Evolutionary conservation across 2,329 filamentous ascomycete genomes (phyloP).

Genomic region (Pseudocercospora musae): DNA sequence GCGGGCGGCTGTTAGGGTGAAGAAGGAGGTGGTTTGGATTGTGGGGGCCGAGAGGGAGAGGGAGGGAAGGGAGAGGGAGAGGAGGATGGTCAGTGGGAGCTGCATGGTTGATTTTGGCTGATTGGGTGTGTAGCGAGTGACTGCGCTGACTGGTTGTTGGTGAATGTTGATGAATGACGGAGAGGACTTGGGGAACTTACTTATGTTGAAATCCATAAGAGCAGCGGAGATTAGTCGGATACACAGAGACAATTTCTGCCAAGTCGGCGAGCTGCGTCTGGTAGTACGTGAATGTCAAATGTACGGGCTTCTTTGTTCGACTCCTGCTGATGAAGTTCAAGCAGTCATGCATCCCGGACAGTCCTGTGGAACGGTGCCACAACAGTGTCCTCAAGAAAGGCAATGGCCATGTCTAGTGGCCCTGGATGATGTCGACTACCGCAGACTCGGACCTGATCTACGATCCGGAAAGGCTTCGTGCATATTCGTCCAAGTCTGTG

Average conservation of each 20-base stretch:
- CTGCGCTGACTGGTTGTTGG: neutral
- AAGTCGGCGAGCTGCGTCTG: neutral
- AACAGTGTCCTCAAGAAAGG: neutral
- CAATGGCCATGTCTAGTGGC: neutral
- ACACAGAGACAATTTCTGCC: neutral
- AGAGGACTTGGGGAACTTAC: neutral
- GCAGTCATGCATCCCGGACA: neutral
- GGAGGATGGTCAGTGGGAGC: conserved; percentile 10
- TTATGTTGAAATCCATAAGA: neutral
- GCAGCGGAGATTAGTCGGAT: neutral
- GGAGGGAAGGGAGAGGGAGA: conserved; percentile 15
- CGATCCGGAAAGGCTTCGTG: neutral
- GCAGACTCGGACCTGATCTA: neutral
- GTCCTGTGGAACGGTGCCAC: neutral
- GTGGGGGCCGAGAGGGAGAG: conserved; percentile 10
- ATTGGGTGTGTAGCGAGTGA: neutral
- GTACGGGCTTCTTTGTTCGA: neutral
- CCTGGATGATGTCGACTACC: neutral
- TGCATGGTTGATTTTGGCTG: conserved; percentile 25
- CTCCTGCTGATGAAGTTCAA: neutral
- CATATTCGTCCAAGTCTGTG: neutral
- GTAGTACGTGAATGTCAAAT: neutral
- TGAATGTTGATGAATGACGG: conserved; percentile 2
- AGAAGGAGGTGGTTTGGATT: conserved; percentile 22
- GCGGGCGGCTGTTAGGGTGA: conserved; percentile 27